phyloP scores from a whole-genome alignment of 1,139 yeast species.

The Candida tetrigidarum region DNA sequence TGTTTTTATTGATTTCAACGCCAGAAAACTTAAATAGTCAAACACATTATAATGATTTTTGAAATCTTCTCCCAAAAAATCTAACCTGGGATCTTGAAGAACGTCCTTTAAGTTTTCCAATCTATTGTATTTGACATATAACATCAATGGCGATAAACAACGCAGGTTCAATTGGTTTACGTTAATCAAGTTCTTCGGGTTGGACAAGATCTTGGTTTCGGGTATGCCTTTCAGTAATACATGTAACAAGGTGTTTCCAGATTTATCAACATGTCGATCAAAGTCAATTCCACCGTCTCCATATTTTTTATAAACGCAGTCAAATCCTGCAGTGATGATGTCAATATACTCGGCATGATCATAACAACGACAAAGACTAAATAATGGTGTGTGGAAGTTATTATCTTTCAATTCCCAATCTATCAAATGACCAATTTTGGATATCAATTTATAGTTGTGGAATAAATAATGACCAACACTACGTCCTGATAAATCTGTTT shows the following conservation, averaged over 20 bases:
- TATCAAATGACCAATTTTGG: slow-evolving; percentile 57
- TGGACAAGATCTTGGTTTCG: slow-evolving; percentile 36
- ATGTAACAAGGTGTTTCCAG: slow-evolving; percentile 80
- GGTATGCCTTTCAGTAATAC: slow-evolving; percentile 55
- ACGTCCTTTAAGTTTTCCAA: slow-evolving; percentile 57
- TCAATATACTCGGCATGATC: slow-evolving; percentile 69
- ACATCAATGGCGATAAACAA: slow-evolving; percentile 70
- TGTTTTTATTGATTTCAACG: slow-evolving; percentile 28
- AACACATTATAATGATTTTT: slow-evolving; percentile 47
- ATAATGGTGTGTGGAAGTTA: slow-evolving; percentile 79
- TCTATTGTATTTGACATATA: slow-evolving; percentile 72
- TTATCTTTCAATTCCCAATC: slow-evolving; percentile 75
- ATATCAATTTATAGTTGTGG: slow-evolving; percentile 58
- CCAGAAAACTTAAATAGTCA: slow-evolving; percentile 43
- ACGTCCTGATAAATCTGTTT: slow-evolving; percentile 55
- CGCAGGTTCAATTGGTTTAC: slow-evolving; percentile 66
- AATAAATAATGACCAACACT: slow-evolving; percentile 77
- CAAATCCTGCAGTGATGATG: slow-evolving; percentile 53
- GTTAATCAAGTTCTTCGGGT: slow-evolving; percentile 43
- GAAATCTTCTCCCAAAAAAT: slow-evolving; percentile 48
- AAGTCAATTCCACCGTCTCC: slow-evolving; percentile 37
- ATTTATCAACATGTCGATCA: slow-evolving; percentile 67
- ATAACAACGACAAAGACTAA: slow-evolving; percentile 77
- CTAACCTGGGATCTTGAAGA: slow-evolving; percentile 47
- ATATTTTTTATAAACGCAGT: slow-evolving; percentile 49